These are phyloP conservation scores for Fraxinus sp. DNA, from an alignment of 305 asterid genomes.

Conservation along the genomic window DNA sequence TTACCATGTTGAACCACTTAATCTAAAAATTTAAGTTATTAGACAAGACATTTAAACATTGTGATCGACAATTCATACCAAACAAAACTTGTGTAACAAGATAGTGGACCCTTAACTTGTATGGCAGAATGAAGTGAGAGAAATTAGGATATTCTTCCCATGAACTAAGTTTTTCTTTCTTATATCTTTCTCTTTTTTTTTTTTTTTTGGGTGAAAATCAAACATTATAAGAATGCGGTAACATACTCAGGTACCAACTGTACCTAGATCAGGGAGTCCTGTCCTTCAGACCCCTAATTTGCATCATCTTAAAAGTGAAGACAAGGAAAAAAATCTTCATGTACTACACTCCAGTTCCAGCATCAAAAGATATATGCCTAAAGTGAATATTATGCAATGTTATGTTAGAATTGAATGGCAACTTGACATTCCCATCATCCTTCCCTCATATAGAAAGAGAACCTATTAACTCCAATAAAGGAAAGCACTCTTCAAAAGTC, in stretches of 20 bases:
- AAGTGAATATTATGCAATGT: not conserved
- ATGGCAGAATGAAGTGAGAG: not conserved
- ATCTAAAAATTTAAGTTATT: not conserved
- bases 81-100: not conserved
- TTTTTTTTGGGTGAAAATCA: not conserved
- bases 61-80: not conserved
- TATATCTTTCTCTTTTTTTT: too few relatives aligned
- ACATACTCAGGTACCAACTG: not conserved
- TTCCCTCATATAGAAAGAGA: not conserved
- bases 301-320: not conserved
- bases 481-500: slow-evolving; percentile 11
- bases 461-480: not conserved
- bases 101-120: not conserved
- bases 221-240: not conserved
- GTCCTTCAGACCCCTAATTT: not conserved
- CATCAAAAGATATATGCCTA: not conserved
- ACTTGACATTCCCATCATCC: not conserved
- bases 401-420: not conserved
- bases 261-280: not conserved
- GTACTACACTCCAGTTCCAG: not conserved
- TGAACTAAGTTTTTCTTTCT: not conserved
- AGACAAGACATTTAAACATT: not conserved
- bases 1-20: not conserved
- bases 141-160: not conserved
- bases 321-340: not conserved